A percentile compares a stretch with the other conserved stretches of the same genome.
These are phyloP conservation scores for Echites panduratus DNA, from an alignment of 257 asterid species.

Conservation along the genomic window DNA sequence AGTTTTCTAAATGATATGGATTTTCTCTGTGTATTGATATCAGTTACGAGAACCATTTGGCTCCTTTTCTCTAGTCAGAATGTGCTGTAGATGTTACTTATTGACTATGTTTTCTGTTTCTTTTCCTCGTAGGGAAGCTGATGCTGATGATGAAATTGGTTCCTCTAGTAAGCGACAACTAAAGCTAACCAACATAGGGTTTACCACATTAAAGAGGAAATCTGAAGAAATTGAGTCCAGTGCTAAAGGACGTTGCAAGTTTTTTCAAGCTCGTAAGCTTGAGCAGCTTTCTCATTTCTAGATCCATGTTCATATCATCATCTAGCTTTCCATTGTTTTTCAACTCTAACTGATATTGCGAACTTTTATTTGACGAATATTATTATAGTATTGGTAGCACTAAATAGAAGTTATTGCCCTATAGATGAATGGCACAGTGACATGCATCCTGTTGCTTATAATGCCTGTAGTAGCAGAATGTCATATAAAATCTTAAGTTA, in stretches of 20 bases:
- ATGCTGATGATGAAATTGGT: slow-evolving; percentile 53
- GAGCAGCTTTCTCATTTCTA: slow-evolving; percentile 65
- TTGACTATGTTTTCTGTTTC: background rate
- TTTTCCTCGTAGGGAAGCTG: slow-evolving; percentile 58
- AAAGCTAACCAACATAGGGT: slow-evolving; percentile 65
- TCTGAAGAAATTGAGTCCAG: slow-evolving; percentile 81
- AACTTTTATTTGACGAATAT: background rate
- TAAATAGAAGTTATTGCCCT: too few relatives aligned
- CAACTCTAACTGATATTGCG: background rate
- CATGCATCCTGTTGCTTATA: background rate
- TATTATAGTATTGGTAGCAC: background rate
- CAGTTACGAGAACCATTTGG: background rate
- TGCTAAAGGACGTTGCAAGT: slow-evolving; percentile 82
- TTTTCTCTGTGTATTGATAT: background rate
- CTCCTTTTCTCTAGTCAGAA: background rate
- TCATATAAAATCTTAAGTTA: background rate
- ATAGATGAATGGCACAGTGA: background rate
- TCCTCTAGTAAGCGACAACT: slow-evolving; percentile 50
- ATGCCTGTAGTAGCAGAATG: background rate
- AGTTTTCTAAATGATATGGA: background rate
- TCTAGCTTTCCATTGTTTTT: too few relatives aligned
- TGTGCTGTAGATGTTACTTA: background rate
- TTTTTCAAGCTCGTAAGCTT: slow-evolving; percentile 90
- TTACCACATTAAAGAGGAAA: slow-evolving; percentile 51
- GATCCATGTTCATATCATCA: background rate